A percentile compares a stretch with the other conserved stretches of the same genome.
Conservation (phyloP, 192 early-diverging fungal species). For the Linnemannia schmuckeri region DNA sequence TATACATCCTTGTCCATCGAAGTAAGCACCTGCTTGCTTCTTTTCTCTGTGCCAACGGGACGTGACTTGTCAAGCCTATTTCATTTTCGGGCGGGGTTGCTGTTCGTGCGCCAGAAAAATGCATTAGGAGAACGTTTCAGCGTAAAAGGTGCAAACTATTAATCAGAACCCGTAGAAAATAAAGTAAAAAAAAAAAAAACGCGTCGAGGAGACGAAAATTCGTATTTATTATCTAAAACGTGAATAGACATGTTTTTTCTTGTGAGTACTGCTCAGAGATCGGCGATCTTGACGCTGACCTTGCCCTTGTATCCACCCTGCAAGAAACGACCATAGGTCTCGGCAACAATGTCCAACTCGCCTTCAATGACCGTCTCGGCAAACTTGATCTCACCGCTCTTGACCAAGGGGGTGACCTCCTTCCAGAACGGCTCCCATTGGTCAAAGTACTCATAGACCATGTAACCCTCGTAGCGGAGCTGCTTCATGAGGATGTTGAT, state of each 20-base stretch:
- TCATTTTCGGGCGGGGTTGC: too few relatives aligned
- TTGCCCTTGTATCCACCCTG: slow-evolving; percentile 33
- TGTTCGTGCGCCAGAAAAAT: too few relatives aligned
- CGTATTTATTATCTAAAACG: too few relatives aligned
- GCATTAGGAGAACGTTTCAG: too few relatives aligned
- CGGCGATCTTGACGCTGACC: slow-evolving; percentile 26
- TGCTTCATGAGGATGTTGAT: slow-evolving; percentile 13
- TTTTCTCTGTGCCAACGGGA: too few relatives aligned
- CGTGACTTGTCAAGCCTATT: too few relatives aligned
- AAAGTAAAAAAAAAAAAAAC: too few relatives aligned
- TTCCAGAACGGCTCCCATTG: slow-evolving; percentile 23
- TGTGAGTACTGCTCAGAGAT: background rate
- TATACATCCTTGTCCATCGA: too few relatives aligned
- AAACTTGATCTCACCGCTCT: slow-evolving; percentile 24
- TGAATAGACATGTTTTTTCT: background rate
- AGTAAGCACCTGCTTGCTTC: too few relatives aligned
- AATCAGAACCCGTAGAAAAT: too few relatives aligned
- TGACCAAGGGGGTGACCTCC: slow-evolving; percentile 30
- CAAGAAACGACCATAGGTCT: slow-evolving; percentile 21
- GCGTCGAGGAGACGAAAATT: too few relatives aligned
- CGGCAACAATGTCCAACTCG: background rate
- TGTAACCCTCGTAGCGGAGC: slow-evolving; percentile 17
- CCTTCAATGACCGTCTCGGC: slow-evolving; percentile 1
- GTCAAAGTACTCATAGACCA: slow-evolving; percentile 11
- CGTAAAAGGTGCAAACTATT: too few relatives aligned